Evolutionary conservation across 371 early-diverging fungal genomes (phyloP).

Genomic region (Rhizopus stolonifer): DNA sequence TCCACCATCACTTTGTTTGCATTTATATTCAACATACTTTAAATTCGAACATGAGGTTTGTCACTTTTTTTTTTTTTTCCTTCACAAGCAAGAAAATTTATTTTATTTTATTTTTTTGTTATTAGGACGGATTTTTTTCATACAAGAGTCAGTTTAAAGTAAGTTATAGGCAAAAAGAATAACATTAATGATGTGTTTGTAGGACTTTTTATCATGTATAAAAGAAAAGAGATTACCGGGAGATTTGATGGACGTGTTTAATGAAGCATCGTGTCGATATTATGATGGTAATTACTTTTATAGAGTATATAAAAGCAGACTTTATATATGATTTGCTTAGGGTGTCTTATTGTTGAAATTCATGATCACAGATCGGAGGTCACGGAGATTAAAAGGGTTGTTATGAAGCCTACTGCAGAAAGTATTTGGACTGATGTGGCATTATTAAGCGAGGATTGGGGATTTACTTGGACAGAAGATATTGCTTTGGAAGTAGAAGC

Average conservation of each 20-base stretch:
- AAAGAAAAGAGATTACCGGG: conserved; percentile 57
- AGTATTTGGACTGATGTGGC: conserved; percentile 62
- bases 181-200: not conserved
- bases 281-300: conserved; percentile 46
- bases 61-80: not conserved
- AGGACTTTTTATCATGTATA: conserved; percentile 59
- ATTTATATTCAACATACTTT: conserved; percentile 63
- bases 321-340: conserved; percentile 22
- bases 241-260: conserved; percentile 60
- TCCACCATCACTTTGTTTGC: conserved; percentile 56
- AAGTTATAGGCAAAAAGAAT: not conserved
- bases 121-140: conserved; percentile 61
- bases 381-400: conserved; percentile 40
- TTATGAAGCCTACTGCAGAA: conserved; percentile 56
- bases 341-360: conserved; percentile 58
- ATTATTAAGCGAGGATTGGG: conserved; percentile 58
- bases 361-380: conserved; percentile 49
- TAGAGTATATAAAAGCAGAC: not conserved
- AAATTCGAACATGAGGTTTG: conserved; percentile 65
- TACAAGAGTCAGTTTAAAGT: conserved; percentile 67
- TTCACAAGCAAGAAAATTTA: not conserved
- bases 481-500: conserved; percentile 58
- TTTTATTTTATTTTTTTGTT: not conserved
- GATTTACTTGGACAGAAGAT: conserved; percentile 48
- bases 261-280: conserved; percentile 57